A percentile compares a stretch with the other conserved stretches of the same genome.
Evolutionary conservation across 202 grass and related monocot species (phyloP).

Genomic region (Musa balbisiana): DNA sequence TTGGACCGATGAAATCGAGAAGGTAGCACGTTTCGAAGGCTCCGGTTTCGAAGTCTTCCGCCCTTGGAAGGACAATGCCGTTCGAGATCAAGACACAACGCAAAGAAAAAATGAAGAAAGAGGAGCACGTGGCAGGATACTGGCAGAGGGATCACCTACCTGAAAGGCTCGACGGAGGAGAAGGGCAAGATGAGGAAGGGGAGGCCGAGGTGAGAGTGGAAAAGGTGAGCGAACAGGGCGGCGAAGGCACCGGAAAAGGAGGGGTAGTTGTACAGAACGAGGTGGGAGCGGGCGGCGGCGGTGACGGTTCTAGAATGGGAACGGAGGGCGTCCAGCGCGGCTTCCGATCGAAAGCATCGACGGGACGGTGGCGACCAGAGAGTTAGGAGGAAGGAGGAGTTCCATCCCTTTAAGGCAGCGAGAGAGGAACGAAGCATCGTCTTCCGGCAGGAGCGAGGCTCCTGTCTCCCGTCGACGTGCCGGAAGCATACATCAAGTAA

Average conservation of each 20-base stretch:
- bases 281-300: constrained; percentile 22
- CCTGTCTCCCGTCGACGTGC: no score
- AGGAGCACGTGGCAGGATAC: background rate
- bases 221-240: constrained; percentile 61
- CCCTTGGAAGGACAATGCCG: constrained; percentile 23
- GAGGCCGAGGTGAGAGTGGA: constrained; percentile 29
- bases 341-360: constrained; percentile 51
- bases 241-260: constrained; percentile 73
- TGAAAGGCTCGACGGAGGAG: constrained; percentile 70
- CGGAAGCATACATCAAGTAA: no score
- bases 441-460: no score
- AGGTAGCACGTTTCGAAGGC: constrained; percentile 71
- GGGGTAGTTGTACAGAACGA: constrained; percentile 89
- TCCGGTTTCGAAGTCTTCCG: constrained; percentile 38
- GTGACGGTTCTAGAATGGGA: background rate
- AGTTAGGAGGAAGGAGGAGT: background rate
- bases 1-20: constrained; percentile 76
- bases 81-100: background rate
- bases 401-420: background rate
- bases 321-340: background rate
- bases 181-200: constrained; percentile 68
- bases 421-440: background rate
- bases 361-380: background rate
- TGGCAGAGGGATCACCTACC: constrained; percentile 17
- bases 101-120: background rate